Evolutionary conservation across 345 rosid species (phyloP), one percentile per base, ranked within the genome.

Genomic region (Noccaea caerulescens): DNA sequence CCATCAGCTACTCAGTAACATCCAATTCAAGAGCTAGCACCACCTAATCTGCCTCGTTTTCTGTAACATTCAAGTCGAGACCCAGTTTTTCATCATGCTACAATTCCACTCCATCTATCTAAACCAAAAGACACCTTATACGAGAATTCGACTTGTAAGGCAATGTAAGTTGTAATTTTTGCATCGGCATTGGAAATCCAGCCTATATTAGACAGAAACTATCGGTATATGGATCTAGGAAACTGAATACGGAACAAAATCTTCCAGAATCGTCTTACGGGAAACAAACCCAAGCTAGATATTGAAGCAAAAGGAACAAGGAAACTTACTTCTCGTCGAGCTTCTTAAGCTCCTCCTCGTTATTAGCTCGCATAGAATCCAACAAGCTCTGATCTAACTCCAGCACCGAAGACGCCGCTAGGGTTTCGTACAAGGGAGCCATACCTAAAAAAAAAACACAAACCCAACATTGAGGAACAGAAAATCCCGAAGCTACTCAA

Each of bases 311-410:
- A 16, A 23, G 69, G 33, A 64, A 30, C 33, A 18, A 59, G 30
- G 44, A 43, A 43, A 80, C 92, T 80, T 76, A 95, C 99, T 85
- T 92, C 58, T 95, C 99, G 10, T 95, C 98, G 20, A 92, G 88
- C 80, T 79, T 92, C 79, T 87, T 90, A 69, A 91, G 83, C 82
- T 95, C 97, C 20, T 88, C 96, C 13, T 77, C 96, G 51, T 80
- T 95, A 68, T 69, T 83, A 2, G 80, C 67, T 3, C 84, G 81
- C 97, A 90, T 90, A 43, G 88, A 75, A 58, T 84, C 91, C 80
- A 88, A 67, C 50, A 88, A 32, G 61, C 82, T 77, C 84, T 84
- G 96, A 82, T 92, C 88, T 76, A 82, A 66, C 11, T 87, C 96
- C 63, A 91, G 69, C 51, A 94, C 75, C 7, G 87, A 84, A 52